These are phyloP conservation scores for Coccomyxa subellipsoidea DNA, from an alignment of 163 green algal genomes.

Conservation along the genomic window DNA sequence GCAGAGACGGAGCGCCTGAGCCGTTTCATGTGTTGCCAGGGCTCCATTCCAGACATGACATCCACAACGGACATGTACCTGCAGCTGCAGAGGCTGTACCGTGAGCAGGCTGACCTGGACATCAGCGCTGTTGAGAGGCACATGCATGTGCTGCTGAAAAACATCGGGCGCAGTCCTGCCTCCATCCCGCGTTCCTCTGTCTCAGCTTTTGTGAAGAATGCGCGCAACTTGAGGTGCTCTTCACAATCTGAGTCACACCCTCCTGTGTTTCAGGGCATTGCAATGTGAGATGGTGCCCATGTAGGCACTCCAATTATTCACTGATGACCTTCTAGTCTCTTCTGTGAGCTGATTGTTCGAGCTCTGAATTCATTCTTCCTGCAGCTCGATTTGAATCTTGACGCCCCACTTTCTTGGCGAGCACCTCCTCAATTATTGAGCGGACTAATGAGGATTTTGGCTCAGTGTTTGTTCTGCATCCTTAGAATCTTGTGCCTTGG, in stretches of 20 bases:
- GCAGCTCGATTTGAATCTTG: no score
- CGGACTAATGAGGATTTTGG: not conserved
- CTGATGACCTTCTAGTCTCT: not conserved
- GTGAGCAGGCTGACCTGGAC: conserved; percentile 71
- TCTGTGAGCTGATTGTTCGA: not conserved
- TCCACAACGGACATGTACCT: conserved; percentile 88
- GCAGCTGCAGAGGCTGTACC: conserved; percentile 75
- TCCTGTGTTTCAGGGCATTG: no score
- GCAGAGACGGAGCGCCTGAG: not conserved
- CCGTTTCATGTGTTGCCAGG: conserved; percentile 30
- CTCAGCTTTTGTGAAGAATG: conserved; percentile 79
- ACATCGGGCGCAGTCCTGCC: conserved; percentile 37
- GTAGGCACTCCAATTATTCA: not conserved
- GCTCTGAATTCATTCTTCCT: no score
- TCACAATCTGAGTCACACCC: not conserved
- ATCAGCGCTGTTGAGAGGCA: conserved; percentile 62
- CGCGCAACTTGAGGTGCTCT: conserved; percentile 63
- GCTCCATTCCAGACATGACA: conserved; percentile 93
- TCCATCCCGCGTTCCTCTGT: conserved; percentile 54
- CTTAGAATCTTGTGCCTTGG: no score
- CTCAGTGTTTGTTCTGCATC: no score
- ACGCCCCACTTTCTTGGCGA: not conserved
- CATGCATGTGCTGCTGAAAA: conserved; percentile 46
- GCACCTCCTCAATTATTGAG: not conserved
- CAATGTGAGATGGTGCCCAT: not conserved